These are phyloP conservation scores for Nissolia schottii DNA, from an alignment of 306 rosid species.

Conservation along the genomic window DNA sequence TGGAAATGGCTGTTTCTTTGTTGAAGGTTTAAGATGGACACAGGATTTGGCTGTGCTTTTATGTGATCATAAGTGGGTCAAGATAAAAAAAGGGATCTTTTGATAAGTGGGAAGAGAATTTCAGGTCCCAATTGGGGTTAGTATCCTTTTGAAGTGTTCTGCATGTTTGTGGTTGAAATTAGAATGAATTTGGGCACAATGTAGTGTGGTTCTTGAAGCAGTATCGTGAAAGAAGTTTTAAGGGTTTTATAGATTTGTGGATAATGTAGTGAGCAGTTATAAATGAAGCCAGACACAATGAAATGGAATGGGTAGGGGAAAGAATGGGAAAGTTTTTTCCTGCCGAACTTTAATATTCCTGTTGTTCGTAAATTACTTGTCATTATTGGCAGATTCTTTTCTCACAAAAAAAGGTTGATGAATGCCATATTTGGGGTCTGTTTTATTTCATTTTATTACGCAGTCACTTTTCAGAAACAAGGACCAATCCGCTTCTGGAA, in stretches of 20 bases:
- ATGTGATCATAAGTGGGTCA: background rate
- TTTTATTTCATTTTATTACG: background rate
- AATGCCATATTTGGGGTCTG: background rate
- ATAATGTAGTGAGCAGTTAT: background rate
- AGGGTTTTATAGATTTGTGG: background rate
- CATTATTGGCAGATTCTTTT: background rate
- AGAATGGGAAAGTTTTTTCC: background rate
- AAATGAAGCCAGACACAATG: background rate
- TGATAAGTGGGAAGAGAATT: background rate
- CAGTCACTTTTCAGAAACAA: background rate
- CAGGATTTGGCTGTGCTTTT: background rate
- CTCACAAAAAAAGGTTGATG: background rate
- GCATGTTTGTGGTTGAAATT: constrained; percentile 2
- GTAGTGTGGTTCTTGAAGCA: background rate
- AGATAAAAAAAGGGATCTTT: background rate
- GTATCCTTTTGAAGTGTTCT: background rate
- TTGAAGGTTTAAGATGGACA: background rate
- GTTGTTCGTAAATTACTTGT: background rate
- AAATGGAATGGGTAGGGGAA: background rate
- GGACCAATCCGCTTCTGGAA: background rate
- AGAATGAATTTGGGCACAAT: background rate
- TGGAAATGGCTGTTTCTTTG: background rate
- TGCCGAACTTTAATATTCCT: background rate
- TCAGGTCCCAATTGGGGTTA: background rate
- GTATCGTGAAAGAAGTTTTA: background rate